Percentiles rank a stretch among this genome's conserved stretches.
phyloP scores from a whole-genome alignment of 2,329 filamentous ascomycete species.

The Truncatella angustata region DNA sequence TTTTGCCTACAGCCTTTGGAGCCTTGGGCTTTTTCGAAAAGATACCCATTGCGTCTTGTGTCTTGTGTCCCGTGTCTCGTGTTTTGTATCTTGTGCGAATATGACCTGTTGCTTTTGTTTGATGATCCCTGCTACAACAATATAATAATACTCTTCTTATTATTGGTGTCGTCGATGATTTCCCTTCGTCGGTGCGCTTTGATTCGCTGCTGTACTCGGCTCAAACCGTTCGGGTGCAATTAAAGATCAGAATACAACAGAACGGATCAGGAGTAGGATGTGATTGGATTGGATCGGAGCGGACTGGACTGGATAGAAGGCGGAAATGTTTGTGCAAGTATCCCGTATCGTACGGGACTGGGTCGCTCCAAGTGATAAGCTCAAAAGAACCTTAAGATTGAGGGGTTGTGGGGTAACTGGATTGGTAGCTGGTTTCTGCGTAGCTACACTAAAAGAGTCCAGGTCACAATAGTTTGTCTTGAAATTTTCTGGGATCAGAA shows the following conservation, averaged over 20 bases:
- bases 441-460: neutral
- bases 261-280: too few species aligned
- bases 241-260: too few species aligned
- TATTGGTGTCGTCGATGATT: neutral
- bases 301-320: too few species aligned
- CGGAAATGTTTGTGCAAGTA: neutral
- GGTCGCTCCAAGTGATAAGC: neutral
- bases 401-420: constrained; percentile 8
- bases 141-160: neutral
- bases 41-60: constrained; percentile 15
- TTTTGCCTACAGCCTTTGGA: constrained; percentile 11
- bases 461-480: neutral
- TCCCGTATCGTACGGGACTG: constrained; percentile 1
- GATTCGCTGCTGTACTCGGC: neutral
- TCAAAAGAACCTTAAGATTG: too few species aligned
- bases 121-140: neutral
- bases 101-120: neutral
- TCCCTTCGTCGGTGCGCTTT: neutral
- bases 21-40: constrained; percentile 14
- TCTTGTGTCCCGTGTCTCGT: too few species aligned
- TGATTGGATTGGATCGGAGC: too few species aligned
- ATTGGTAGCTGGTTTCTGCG: constrained; percentile 2
- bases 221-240: too few species aligned
- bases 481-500: neutral
- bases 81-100: too few species aligned